These are phyloP conservation scores for Thermomucor indicae-seudaticae DNA, from an alignment of 371 early-diverging fungal species.

Conservation along the genomic window DNA sequence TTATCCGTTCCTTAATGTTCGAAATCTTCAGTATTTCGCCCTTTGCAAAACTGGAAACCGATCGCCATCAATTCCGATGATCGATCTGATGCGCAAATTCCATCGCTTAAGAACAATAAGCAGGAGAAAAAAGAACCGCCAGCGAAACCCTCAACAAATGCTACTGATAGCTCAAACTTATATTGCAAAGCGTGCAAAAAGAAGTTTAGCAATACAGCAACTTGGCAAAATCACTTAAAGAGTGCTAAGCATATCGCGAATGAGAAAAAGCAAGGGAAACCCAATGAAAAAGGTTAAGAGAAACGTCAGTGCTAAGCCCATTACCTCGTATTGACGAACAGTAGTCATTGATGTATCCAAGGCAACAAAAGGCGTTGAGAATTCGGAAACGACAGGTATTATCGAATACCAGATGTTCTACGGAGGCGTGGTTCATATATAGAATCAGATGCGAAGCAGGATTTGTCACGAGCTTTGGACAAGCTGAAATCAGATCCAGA, in stretches of 20 bases:
- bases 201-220: constrained; percentile 37
- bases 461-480: too few relatives aligned
- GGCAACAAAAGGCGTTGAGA: neutral
- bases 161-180: neutral
- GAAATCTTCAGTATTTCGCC: neutral
- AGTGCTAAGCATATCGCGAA: constrained; percentile 45
- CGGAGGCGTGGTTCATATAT: neutral
- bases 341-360: neutral
- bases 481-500: constrained; percentile 10
- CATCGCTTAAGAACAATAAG: neutral
- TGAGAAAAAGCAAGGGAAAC: constrained; percentile 19
- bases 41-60: neutral
- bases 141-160: neutral
- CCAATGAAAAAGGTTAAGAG: neutral
- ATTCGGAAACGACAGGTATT: neutral
- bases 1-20: too few relatives aligned
- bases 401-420: neutral
- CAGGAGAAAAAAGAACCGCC: constrained; percentile 1
- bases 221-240: constrained; percentile 33
- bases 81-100: too few relatives aligned
- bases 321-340: neutral
- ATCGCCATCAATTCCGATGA: neutral
- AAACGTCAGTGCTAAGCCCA: neutral
- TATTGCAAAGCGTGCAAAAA: constrained; percentile 43
- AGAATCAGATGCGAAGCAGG: neutral